Conservation (phyloP, 73 alveolate genomes). For the Paramecium caudatum region DNA sequence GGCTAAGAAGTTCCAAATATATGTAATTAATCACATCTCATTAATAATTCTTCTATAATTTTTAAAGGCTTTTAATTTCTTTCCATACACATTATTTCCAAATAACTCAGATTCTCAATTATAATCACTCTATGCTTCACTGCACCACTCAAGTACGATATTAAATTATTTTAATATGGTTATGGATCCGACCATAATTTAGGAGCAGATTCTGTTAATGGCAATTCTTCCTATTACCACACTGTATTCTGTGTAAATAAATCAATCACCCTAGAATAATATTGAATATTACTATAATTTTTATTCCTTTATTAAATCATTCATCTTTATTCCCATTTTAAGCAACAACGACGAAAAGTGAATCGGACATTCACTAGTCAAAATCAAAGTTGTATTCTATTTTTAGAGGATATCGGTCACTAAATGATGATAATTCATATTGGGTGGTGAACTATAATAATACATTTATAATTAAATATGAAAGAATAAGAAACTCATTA, state of each 20-base stretch:
- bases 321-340: conserved; percentile 43
- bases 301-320: conserved; percentile 3
- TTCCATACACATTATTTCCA: conserved; percentile 4
- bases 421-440: conserved; percentile 18
- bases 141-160: neutral
- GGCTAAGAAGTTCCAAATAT: neutral
- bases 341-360: neutral
- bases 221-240: conserved; percentile 43
- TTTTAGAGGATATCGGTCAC: neutral
- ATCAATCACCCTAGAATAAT: conserved; percentile 2
- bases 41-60: conserved; percentile 36
- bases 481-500: too few relatives aligned
- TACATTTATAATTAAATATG: too few relatives aligned
- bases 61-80: conserved; percentile 7
- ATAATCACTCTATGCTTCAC: neutral
- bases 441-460: conserved; percentile 17
- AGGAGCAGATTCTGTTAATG: conserved; percentile 19
- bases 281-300: conserved; percentile 16
- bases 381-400: neutral
- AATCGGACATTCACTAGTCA: conserved; percentile 4
- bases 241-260: neutral
- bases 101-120: neutral
- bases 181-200: conserved; percentile 44
- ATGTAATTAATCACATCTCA: conserved; percentile 17
- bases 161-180: neutral